Percentiles rank a stretch among this genome's conserved stretches.
Evolutionary conservation across 2,329 filamentous ascomycete species (phyloP).

Genomic region (Colletotrichum tofieldiae): DNA sequence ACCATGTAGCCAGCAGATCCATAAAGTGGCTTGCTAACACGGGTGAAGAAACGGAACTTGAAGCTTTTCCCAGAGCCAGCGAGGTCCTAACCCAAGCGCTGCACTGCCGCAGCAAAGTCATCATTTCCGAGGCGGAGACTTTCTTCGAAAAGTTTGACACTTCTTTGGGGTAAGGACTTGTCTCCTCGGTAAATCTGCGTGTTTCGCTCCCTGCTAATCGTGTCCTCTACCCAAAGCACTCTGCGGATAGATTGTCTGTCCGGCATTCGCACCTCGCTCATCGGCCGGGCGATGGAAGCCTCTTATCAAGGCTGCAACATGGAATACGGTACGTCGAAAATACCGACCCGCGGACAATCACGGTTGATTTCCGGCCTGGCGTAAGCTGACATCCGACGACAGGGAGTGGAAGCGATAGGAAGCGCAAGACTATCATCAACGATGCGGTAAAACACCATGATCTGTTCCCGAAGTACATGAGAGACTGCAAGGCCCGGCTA

Average conservation of each 20-base stretch:
- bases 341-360: neutral
- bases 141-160: constrained; percentile 47
- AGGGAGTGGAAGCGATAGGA: constrained; percentile 53
- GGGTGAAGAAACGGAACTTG: neutral
- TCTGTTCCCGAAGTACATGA: constrained; percentile 53
- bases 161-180: constrained; percentile 20
- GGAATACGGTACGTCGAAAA: constrained; percentile 50
- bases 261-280: constrained; percentile 55
- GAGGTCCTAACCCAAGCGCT: constrained; percentile 48
- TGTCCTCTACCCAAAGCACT: constrained; percentile 45
- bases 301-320: constrained; percentile 52
- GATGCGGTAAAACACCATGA: constrained; percentile 45
- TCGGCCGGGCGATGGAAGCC: constrained; percentile 55
- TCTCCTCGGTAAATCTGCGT: neutral
- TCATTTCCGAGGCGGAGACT: constrained; percentile 49
- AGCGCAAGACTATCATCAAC: constrained; percentile 55
- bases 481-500: constrained; percentile 47
- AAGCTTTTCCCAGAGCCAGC: neutral
- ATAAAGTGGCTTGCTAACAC: neutral
- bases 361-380: neutral
- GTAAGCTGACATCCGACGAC: neutral
- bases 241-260: constrained; percentile 54
- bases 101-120: constrained; percentile 47
- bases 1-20: no score
- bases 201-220: neutral